Conservation (phyloP, 2,329 filamentous ascomycete genomes). For the Fusarium abutilonis region DNA sequence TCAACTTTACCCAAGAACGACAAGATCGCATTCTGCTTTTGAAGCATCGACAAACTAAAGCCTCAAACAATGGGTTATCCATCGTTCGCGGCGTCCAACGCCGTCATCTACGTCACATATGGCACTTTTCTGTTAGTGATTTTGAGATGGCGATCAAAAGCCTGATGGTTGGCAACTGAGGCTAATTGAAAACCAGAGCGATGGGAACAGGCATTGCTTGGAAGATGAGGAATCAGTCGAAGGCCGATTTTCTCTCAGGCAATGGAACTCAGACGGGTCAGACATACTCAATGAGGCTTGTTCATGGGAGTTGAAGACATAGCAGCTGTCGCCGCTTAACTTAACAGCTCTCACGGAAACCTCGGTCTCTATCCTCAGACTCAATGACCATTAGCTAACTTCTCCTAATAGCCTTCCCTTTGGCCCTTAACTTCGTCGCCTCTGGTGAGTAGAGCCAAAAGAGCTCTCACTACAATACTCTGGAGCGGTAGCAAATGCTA, state of each 20-base stretch:
- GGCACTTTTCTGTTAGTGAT: conserved; percentile 75
- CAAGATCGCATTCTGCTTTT: background rate
- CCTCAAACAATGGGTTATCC: conserved; percentile 72
- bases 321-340: background rate
- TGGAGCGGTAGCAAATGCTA: conserved; percentile 69
- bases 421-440: conserved; percentile 90
- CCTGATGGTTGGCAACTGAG: background rate
- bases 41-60: background rate
- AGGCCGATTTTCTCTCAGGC: conserved; percentile 76
- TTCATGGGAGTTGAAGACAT: conserved; percentile 4
- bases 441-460: conserved; percentile 78
- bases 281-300: conserved; percentile 42
- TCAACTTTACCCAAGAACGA: background rate
- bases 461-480: conserved; percentile 45
- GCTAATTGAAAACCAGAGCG: conserved; percentile 54
- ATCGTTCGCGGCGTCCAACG: conserved; percentile 80
- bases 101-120: conserved; percentile 84
- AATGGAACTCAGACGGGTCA: conserved; percentile 88
- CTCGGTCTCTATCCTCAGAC: background rate
- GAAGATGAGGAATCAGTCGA: conserved; percentile 70
- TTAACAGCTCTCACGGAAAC: conserved; percentile 2
- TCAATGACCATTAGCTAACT: conserved; percentile 44
- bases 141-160: background rate
- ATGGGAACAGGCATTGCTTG: conserved; percentile 71
- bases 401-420: conserved; percentile 70